Percentiles rank a stretch among this genome's conserved stretches.
Conservation (phyloP, 306 rosid genomes). For the Inga oerstediana region DNA sequence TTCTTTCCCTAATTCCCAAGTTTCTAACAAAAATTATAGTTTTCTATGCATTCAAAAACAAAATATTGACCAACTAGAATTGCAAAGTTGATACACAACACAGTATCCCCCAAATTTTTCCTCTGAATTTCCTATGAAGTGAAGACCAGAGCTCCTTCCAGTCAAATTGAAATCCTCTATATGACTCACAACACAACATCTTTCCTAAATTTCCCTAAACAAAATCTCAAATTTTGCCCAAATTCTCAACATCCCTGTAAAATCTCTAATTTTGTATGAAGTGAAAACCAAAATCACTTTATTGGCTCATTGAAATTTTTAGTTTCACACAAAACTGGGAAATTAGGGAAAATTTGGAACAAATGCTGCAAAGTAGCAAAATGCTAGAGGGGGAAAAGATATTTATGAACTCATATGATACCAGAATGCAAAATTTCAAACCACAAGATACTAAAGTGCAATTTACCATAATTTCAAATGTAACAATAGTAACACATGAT, state of each 20-base stretch:
- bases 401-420: background rate
- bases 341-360: background rate
- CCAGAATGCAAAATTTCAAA: background rate
- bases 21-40: background rate
- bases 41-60: background rate
- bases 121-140: background rate
- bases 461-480: background rate
- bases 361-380: background rate
- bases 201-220: background rate
- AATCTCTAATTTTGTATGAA: background rate
- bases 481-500: constrained; percentile 4
- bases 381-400: background rate
- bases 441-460: background rate
- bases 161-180: background rate
- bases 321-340: background rate
- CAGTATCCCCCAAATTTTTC: background rate
- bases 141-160: background rate
- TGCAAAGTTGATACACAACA: background rate
- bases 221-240: background rate
- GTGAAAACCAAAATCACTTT: background rate
- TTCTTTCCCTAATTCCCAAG: background rate
- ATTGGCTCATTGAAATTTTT: background rate
- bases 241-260: background rate
- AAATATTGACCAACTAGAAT: background rate
- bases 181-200: background rate